phyloP scores from a whole-genome alignment of 2,329 filamentous ascomycete genomes.

The Ceratocystis papillata region DNA sequence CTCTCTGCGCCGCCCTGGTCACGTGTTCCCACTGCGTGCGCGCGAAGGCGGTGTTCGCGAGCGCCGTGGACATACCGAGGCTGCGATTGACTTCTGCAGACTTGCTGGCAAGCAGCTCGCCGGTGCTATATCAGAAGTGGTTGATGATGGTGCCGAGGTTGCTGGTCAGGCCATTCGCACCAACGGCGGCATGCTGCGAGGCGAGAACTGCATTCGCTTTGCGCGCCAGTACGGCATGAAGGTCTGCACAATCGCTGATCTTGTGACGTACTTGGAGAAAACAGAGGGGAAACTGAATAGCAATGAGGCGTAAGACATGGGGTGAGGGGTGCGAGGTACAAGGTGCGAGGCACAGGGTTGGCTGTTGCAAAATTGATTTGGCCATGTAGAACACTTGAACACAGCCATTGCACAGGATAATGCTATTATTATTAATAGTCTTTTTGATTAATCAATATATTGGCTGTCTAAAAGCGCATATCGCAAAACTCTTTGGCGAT shows the following conservation, averaged over 20 bases:
- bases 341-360: not conserved
- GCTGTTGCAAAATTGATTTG: not conserved
- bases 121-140: conserved; percentile 81
- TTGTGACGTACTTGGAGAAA: conserved; percentile 70
- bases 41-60: conserved; percentile 68
- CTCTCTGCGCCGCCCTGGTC: conserved; percentile 71
- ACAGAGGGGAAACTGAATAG: conserved; percentile 51
- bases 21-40: conserved; percentile 77
- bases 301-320: conserved; percentile 33
- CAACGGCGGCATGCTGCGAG: conserved; percentile 78
- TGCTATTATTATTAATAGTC: not conserved
- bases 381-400: not conserved
- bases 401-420: not conserved
- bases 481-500: not conserved
- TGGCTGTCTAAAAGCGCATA: not conserved
- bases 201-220: conserved; percentile 80
- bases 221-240: conserved; percentile 79
- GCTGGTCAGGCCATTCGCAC: conserved; percentile 54
- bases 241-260: conserved; percentile 88
- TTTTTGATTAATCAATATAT: not conserved
- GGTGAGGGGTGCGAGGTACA: not conserved
- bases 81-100: conserved; percentile 78
- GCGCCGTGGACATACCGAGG: conserved; percentile 82
- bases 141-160: conserved; percentile 70
- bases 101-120: conserved; percentile 67